These are phyloP conservation scores for Paraleonurus japonicus DNA, from an alignment of 257 asterid genomes.

Conservation along the genomic window DNA sequence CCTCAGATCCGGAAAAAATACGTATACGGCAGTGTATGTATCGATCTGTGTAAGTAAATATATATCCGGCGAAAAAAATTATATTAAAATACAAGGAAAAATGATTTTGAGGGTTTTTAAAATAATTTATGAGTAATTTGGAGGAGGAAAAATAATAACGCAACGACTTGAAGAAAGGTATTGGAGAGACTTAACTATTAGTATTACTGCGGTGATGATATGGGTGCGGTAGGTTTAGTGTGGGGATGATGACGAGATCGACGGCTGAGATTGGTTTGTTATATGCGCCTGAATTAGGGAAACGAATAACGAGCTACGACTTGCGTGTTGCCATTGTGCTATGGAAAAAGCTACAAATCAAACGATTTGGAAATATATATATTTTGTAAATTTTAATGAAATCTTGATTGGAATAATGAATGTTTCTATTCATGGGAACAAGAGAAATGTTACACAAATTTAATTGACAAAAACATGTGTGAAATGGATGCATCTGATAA, in stretches of 20 bases:
- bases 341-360: no score
- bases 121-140: background rate
- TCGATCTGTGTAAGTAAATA: conserved; percentile 24
- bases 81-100: conserved; percentile 8
- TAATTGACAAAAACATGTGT: no score
- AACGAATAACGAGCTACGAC: background rate
- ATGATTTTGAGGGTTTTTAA: conserved; percentile 12
- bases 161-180: conserved; percentile 15
- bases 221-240: conserved; percentile 36
- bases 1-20: conserved; percentile 69
- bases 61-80: conserved; percentile 28
- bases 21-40: conserved; percentile 35
- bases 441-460: background rate
- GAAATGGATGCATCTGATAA: no score
- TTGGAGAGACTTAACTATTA: conserved; percentile 19
- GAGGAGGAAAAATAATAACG: background rate
- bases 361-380: no score
- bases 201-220: conserved; percentile 39
- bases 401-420: background rate
- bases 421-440: background rate
- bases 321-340: conserved; percentile 20
- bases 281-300: conserved; percentile 7
- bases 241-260: conserved; percentile 14
- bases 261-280: conserved; percentile 34
- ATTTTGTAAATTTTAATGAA: no score